Conservation (phyloP, 805 yeast genomes). For the Starmerella riodocensis region DNA sequence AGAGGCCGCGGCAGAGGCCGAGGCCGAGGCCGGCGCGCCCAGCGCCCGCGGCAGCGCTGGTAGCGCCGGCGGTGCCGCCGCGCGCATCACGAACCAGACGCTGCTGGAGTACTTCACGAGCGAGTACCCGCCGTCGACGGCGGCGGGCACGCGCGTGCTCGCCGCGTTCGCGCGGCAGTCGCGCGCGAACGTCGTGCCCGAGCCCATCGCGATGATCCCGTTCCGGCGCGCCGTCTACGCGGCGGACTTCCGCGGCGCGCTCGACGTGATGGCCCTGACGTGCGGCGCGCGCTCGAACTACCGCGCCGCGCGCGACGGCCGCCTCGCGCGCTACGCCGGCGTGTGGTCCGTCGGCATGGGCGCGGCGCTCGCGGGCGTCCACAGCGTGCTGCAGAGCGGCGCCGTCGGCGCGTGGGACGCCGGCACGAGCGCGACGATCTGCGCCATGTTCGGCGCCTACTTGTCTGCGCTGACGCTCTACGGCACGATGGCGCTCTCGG, state of each 20-base stretch:
- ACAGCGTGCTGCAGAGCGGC: conserved; percentile 34
- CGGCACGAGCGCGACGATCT: conserved; percentile 28
- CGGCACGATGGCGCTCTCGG: conserved; percentile 37
- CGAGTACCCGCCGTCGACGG: conserved; percentile 20
- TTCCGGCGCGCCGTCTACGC: conserved; percentile 45
- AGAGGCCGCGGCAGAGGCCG: too few species aligned
- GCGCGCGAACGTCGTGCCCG: conserved; percentile 12
- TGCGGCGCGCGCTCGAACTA: conserved; percentile 44
- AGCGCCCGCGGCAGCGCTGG: too few species aligned
- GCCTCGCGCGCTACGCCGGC: conserved; percentile 28
- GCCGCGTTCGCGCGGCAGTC: conserved; percentile 15
- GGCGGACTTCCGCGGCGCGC: conserved; percentile 44
- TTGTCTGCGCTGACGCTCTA: conserved; percentile 37
- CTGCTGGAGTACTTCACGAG: conserved; percentile 20
- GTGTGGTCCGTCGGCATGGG: conserved; percentile 25
- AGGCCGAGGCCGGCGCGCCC: too few species aligned
- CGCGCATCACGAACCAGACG: conserved; percentile 13
- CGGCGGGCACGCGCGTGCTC: conserved; percentile 18
- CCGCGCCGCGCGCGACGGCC: conserved; percentile 26
- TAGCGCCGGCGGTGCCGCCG: not conserved
- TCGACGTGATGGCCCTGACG: conserved; percentile 46
- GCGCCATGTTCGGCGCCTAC: conserved; percentile 39
- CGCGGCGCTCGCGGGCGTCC: conserved; percentile 35
- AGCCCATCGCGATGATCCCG: conserved; percentile 41
- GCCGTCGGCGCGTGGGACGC: conserved; percentile 30